phyloP scores from a whole-genome alignment of 2,329 filamentous ascomycete genomes.

The Penicillium sp. region DNA sequence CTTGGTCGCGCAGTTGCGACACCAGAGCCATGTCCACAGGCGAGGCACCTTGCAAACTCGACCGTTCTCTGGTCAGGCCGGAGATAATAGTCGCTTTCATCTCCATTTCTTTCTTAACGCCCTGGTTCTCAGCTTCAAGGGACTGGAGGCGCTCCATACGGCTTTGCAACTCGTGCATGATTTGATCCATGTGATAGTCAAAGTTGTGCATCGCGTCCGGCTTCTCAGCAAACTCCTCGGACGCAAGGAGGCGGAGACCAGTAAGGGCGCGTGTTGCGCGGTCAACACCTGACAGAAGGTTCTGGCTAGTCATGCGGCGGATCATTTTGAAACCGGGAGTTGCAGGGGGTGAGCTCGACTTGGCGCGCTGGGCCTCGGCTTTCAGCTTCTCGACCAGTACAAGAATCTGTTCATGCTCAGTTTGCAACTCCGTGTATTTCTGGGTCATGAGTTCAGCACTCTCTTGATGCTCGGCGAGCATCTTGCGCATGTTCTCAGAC shows the following conservation, averaged over 20 bases:
- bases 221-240: slow-evolving; percentile 77
- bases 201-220: slow-evolving; percentile 89
- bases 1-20: slow-evolving; percentile 79
- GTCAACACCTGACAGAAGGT: slow-evolving; percentile 73
- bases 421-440: slow-evolving; percentile 79
- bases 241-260: slow-evolving; percentile 80
- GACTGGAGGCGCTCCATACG: slow-evolving; percentile 87
- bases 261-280: slow-evolving; percentile 88
- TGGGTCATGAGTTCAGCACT: slow-evolving; percentile 69
- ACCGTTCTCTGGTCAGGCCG: slow-evolving; percentile 86
- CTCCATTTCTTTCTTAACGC: slow-evolving; percentile 93
- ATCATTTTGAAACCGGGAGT: slow-evolving; percentile 59
- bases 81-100: slow-evolving; percentile 94
- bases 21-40: slow-evolving; percentile 91
- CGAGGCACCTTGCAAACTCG: slow-evolving; percentile 74
- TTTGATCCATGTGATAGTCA: slow-evolving; percentile 83
- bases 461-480: slow-evolving; percentile 73
- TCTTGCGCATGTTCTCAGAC: slow-evolving; percentile 65
- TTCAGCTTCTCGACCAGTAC: slow-evolving; percentile 89
- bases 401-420: slow-evolving; percentile 75
- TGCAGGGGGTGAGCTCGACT: slow-evolving; percentile 53
- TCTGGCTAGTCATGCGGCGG: slow-evolving; percentile 89
- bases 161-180: slow-evolving; percentile 85
- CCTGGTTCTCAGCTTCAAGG: slow-evolving; percentile 78
- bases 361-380: slow-evolving; percentile 77